A percentile compares a stretch with the other conserved stretches of the same genome.
Conservation (phyloP, 805 yeast species). For the Komagataella kurtzmanii region DNA sequence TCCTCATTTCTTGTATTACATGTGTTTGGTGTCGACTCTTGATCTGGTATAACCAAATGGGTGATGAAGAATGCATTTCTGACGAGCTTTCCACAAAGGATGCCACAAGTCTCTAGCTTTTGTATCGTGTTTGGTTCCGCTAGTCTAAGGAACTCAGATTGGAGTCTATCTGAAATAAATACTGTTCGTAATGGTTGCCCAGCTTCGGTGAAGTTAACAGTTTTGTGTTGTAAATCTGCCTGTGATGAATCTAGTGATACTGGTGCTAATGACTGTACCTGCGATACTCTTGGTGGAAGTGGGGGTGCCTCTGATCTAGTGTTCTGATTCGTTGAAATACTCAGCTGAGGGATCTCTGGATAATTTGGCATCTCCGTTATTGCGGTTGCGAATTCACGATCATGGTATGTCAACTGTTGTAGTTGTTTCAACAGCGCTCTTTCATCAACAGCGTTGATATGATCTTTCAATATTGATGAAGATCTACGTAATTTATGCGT, state of each 20-base stretch:
- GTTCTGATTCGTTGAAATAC: neutral
- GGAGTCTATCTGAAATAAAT: conserved; percentile 32
- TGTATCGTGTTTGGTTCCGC: conserved; percentile 34
- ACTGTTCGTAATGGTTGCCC: conserved; percentile 40
- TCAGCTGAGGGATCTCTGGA: neutral
- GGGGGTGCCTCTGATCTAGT: neutral
- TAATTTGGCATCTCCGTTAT: neutral
- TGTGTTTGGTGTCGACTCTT: conserved; percentile 47
- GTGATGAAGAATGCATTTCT: conserved; percentile 53
- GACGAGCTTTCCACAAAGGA: conserved; percentile 47
- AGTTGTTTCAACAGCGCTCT: conserved; percentile 1
- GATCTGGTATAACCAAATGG: conserved; percentile 48
- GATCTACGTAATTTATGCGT: neutral
- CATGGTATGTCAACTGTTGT: neutral
- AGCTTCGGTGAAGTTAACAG: conserved; percentile 34
- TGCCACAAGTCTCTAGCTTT: conserved; percentile 54
- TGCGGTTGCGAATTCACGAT: neutral
- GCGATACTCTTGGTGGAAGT: neutral
- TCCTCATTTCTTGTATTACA: conserved; percentile 53
- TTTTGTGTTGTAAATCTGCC: conserved; percentile 19
- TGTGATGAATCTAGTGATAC: neutral
- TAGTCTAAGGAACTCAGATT: conserved; percentile 26
- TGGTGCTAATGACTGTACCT: neutral
- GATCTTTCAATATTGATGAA: neutral
- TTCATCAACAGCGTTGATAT: conserved; percentile 1